Evolutionary conservation across 2,329 filamentous ascomycete genomes (phyloP), one percentile per base, ranked within the genome.

Genomic region (Epichloe amarillans): DNA sequence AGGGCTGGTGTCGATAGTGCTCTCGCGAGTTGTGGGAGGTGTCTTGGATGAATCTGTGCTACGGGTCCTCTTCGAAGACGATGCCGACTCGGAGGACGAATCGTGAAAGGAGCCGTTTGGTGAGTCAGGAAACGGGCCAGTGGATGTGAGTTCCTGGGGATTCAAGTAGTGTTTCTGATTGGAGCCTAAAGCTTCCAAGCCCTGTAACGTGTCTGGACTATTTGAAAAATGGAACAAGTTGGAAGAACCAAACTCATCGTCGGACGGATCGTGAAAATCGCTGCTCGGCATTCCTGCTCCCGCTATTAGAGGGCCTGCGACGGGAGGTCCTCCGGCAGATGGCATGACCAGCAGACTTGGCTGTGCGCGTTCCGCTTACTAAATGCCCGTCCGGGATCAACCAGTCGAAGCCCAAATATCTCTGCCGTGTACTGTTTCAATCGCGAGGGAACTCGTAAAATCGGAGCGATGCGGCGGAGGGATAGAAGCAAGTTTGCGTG

Each of bases 71-170:
- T 75, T 75, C 35, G 72, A 61, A 30, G 65, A 75, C 39, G 68
- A 69, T 12, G 72, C 72, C 8, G 75, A 77, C 54, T 77, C 74
- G 47, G 74, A 77, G 4, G 72, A 73, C 3, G 73, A 75, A 57
- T 77, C 74, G 52, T 68, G 69, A 47, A 70, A 72, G 11, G 67
- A 70, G 48, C 63, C 68, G 61, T 64, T 66, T 44, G 68, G 66
- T 38, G 68, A 71, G 54, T 68, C 66, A 47, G 67, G 69, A 44
- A 69, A 68, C n/a, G 69, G 67, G 15, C 66, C 66, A 19, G 62
- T 57, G 15, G 62, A 57, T 17, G 67, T 58, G 40, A 67, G 59
- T 39, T 67, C 62, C 52, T 65, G 61, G 6, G 64, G 62, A 39
- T 64, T 62, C 33, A 67, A 53, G 38, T 63, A 66, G 38, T 55